A percentile compares a stretch with the other conserved stretches of the same genome.
Conservation (phyloP, 345 rosid genomes). For the Arabis alpina region DNA sequence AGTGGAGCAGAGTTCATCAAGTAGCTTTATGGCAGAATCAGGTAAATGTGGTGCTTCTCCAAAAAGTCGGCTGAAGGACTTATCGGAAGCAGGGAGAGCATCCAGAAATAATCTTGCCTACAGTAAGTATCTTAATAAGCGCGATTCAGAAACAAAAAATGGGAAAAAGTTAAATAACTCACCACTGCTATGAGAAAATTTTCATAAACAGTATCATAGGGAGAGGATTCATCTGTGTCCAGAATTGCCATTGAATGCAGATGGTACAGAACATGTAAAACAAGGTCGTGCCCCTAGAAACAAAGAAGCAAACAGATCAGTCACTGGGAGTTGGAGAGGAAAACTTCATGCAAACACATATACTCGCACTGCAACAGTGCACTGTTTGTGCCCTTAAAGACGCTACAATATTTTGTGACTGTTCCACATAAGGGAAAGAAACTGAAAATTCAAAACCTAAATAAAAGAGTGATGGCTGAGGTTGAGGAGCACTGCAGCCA, state of each 20-base stretch:
- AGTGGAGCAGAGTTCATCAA: constrained; percentile 80
- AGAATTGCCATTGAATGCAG: constrained; percentile 60
- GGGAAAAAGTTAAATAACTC: constrained; percentile 42
- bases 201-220: constrained; percentile 67
- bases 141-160: constrained; percentile 32
- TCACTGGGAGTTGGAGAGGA: constrained; percentile 17
- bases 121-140: constrained; percentile 44
- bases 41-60: constrained; percentile 92
- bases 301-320: constrained; percentile 33
- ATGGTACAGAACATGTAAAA: constrained; percentile 78
- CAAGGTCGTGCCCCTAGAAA: constrained; percentile 91
- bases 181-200: constrained; percentile 87
- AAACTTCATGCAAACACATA: constrained; percentile 20
- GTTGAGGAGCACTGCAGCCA: constrained; percentile 26
- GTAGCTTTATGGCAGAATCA: constrained; percentile 68
- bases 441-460: constrained; percentile 14
- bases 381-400: constrained; percentile 15
- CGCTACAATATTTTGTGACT: constrained; percentile 21
- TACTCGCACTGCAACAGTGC: constrained; percentile 19
- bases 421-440: constrained; percentile 20
- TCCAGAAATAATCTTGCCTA: constrained; percentile 87
- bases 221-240: constrained; percentile 54
- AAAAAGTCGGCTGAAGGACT: constrained; percentile 89
- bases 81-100: constrained; percentile 89
- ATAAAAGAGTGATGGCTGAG: constrained; percentile 15